A percentile compares a stretch with the other conserved stretches of the same genome.
These are phyloP conservation scores for Lagerstroemia speciosa DNA, from an alignment of 345 rosid genomes.

Conservation along the genomic window DNA sequence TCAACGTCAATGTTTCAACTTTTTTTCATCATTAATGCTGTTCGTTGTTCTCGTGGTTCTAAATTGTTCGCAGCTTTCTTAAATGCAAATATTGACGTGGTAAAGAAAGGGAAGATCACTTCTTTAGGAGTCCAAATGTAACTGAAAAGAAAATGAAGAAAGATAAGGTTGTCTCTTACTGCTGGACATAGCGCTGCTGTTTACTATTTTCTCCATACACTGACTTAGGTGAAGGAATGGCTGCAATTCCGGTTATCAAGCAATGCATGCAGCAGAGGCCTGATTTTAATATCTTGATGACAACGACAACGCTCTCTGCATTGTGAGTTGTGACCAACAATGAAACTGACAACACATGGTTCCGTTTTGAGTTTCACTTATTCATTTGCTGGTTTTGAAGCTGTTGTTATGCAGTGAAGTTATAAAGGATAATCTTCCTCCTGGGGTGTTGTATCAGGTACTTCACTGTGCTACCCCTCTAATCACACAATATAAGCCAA, in stretches of 20 bases:
- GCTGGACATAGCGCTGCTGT: not conserved
- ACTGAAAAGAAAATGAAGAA: no score
- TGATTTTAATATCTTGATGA: slow-evolving; percentile 60
- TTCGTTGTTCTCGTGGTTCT: not conserved
- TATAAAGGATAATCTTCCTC: slow-evolving; percentile 54
- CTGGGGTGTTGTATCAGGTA: slow-evolving; percentile 67
- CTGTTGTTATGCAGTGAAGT: slow-evolving; percentile 52
- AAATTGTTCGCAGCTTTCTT: not conserved
- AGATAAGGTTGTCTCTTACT: not conserved
- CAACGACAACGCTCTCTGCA: slow-evolving; percentile 64
- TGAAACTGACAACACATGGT: not conserved
- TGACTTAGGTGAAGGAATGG: slow-evolving; percentile 83
- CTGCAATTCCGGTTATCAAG: slow-evolving; percentile 73
- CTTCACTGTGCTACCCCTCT: slow-evolving; percentile 1
- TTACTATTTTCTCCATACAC: not conserved
- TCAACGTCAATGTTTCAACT: not conserved
- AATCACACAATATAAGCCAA: not conserved
- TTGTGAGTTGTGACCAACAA: slow-evolving; percentile 31
- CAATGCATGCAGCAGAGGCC: slow-evolving; percentile 42
- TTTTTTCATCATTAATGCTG: not conserved
- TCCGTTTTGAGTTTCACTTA: not conserved
- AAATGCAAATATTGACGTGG: not conserved
- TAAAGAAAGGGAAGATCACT: not conserved
- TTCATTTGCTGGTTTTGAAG: not conserved
- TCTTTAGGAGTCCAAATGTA: not conserved